phyloP scores from a whole-genome alignment of 2,329 filamentous ascomycete species.

The Microdochium paspali region DNA sequence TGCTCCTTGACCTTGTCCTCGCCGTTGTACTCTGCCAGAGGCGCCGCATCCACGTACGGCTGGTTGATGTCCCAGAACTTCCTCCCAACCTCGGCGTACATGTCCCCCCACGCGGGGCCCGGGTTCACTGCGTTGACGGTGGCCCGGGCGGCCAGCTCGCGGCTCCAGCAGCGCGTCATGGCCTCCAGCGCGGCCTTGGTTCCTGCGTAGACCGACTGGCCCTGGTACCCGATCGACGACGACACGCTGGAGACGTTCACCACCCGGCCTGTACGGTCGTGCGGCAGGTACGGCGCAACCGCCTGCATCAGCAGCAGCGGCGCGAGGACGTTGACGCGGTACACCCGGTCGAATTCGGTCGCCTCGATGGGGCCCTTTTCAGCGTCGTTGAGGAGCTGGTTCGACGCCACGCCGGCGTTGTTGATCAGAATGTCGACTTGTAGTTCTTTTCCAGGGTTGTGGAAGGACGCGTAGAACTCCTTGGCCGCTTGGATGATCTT shows the following conservation, averaged over 20 bases:
- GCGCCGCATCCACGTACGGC: constrained; percentile 5
- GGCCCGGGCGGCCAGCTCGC: constrained; percentile 12
- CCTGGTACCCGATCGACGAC: constrained; percentile 14
- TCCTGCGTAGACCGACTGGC: constrained; percentile 13
- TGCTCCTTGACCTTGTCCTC: neutral
- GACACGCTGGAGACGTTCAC: constrained; percentile 16
- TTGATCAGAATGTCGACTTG: constrained; percentile 59
- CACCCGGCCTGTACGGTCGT: constrained; percentile 15
- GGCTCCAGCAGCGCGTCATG: constrained; percentile 13
- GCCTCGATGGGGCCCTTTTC: constrained; percentile 25
- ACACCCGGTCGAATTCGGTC: constrained; percentile 49
- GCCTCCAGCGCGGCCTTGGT: constrained; percentile 18
- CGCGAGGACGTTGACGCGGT: constrained; percentile 48
- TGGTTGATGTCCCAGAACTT: constrained; percentile 6
- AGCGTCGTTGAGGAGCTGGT: constrained; percentile 38
- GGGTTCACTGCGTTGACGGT: constrained; percentile 18
- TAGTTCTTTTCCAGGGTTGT: neutral
- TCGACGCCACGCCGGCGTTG: constrained; percentile 50
- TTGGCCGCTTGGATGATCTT: constrained; percentile 6
- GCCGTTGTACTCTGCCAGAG: constrained; percentile 2
- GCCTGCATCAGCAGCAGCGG: constrained; percentile 15
- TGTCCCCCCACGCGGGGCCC: constrained; percentile 10
- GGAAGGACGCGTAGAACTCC: constrained; percentile 3
- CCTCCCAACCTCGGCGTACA: constrained; percentile 5
- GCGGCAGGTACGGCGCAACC: constrained; percentile 9